Percentiles rank a stretch among this genome's conserved stretches.
Evolutionary conservation across 2,329 filamentous ascomycete species (phyloP).

Genomic region (Alternaria brassicae): DNA sequence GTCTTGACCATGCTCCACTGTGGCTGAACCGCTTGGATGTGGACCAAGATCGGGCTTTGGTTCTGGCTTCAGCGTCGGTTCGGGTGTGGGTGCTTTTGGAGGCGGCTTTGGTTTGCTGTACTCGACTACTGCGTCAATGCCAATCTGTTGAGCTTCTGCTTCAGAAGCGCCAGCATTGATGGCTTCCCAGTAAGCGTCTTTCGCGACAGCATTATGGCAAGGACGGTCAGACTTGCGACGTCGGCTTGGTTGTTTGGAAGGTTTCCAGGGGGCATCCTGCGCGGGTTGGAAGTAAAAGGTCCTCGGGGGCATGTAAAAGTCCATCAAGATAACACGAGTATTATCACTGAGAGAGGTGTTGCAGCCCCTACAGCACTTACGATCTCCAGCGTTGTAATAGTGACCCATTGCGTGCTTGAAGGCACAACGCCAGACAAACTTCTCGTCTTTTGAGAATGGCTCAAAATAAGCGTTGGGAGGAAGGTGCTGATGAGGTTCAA

Average conservation of each 20-base stretch:
- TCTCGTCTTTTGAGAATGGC: conserved; percentile 15
- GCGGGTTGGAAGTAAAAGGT: conserved; percentile 25
- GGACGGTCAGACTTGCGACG: conserved; percentile 7
- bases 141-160: conserved; percentile 22
- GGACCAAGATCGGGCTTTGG: conserved; percentile 29
- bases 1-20: conserved; percentile 37
- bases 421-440: conserved; percentile 37
- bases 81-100: conserved; percentile 18
- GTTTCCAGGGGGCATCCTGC: conserved; percentile 27
- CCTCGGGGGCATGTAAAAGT: conserved; percentile 37
- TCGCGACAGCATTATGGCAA: conserved; percentile 37
- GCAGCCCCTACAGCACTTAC: conserved; percentile 34
- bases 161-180: conserved; percentile 11
- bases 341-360: conserved; percentile 25
- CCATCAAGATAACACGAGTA: conserved; percentile 21
- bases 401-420: conserved; percentile 35
- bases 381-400: conserved; percentile 40
- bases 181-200: conserved; percentile 34
- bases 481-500: conserved; percentile 28
- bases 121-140: conserved; percentile 20
- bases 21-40: conserved; percentile 34
- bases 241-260: conserved; percentile 17
- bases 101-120: conserved; percentile 19
- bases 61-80: conserved; percentile 19
- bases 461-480: conserved; percentile 33